These are phyloP conservation scores for Penicillium crystallinum DNA, from an alignment of 495 filamentous ascomycete genomes.

Conservation along the genomic window DNA sequence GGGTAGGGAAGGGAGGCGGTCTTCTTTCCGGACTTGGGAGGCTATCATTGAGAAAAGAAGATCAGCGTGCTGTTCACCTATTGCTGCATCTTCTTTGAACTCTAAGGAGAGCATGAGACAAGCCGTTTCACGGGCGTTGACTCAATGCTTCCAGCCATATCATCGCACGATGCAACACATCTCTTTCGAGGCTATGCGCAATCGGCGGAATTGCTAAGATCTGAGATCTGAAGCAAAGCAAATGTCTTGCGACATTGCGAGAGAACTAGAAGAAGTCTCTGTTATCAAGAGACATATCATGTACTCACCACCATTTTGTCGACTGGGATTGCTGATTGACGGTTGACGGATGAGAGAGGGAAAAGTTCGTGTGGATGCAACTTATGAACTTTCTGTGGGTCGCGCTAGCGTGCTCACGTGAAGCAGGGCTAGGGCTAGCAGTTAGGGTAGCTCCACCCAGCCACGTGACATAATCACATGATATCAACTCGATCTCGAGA, in stretches of 20 bases:
- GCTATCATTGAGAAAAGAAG: constrained; percentile 99
- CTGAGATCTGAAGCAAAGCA: constrained; percentile 30
- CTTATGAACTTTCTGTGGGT: constrained; percentile 34
- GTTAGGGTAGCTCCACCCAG: not conserved
- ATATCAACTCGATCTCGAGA: not conserved
- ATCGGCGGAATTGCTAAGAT: constrained; percentile 42
- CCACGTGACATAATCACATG: constrained; percentile 16
- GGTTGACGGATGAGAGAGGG: constrained; percentile 35
- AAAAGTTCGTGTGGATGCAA: constrained; percentile 17
- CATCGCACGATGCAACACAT: constrained; percentile 54
- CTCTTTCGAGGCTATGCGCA: constrained; percentile 31
- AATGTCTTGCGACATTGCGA: constrained; percentile 33
- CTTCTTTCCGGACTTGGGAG: constrained; percentile 95
- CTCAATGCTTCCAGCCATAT: constrained; percentile 76
- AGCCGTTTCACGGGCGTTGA: constrained; percentile 54
- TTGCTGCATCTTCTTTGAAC: constrained; percentile 76
- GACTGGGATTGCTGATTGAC: constrained; percentile 44
- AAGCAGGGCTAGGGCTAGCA: constrained; percentile 23
- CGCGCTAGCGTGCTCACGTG: constrained; percentile 33
- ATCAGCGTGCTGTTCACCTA: constrained; percentile 83
- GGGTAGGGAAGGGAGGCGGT: constrained; percentile 94
- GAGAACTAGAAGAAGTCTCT: constrained; percentile 30
- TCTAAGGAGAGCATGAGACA: constrained; percentile 73
- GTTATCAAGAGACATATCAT: constrained; percentile 25
- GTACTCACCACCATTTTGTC: constrained; percentile 52